Evolutionary conservation across 352 stramenopile genomes (phyloP).

Genomic region (Globisporangium irregulare): DNA sequence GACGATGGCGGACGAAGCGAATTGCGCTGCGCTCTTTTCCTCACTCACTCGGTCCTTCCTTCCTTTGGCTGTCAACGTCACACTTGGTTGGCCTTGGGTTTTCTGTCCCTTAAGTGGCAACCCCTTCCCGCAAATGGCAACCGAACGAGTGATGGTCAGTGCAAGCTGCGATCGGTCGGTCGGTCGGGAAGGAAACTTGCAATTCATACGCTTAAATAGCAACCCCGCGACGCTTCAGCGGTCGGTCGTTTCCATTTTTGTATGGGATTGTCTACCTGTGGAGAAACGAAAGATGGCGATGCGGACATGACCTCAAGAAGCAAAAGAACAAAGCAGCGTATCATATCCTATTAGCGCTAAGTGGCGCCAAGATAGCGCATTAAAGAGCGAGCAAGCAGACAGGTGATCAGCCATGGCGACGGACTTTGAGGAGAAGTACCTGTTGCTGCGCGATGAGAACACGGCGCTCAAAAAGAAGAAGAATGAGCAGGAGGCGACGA

Average conservation of each 20-base stretch:
- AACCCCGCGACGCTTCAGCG: constrained; percentile 4
- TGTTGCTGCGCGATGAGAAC: constrained; percentile 83
- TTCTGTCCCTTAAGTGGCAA: constrained; percentile 16
- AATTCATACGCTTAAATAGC: not conserved
- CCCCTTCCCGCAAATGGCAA: constrained; percentile 1
- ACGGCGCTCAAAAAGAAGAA: constrained; percentile 87
- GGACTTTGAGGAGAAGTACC: constrained; percentile 84
- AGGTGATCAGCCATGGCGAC: constrained; percentile 37
- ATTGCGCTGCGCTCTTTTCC: constrained; percentile 9
- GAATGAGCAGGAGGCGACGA: constrained; percentile 89
- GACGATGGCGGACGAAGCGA: constrained; percentile 8
- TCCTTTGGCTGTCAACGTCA: constrained; percentile 12
- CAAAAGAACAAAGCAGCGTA: not conserved
- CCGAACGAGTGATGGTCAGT: not conserved
- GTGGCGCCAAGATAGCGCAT: not conserved
- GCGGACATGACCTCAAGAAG: not conserved
- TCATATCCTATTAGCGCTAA: not conserved
- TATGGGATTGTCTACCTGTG: not conserved
- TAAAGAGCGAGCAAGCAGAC: not conserved
- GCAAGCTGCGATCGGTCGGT: not conserved
- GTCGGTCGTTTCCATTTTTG: constrained; percentile 12
- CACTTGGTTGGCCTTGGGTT: constrained; percentile 27
- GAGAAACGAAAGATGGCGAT: not conserved
- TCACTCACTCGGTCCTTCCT: constrained; percentile 1
- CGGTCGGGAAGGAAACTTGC: constrained; percentile 1